Evolutionary conservation across 768 basidiomycete genomes (phyloP).

Genomic region (Suillus ampliporus): DNA sequence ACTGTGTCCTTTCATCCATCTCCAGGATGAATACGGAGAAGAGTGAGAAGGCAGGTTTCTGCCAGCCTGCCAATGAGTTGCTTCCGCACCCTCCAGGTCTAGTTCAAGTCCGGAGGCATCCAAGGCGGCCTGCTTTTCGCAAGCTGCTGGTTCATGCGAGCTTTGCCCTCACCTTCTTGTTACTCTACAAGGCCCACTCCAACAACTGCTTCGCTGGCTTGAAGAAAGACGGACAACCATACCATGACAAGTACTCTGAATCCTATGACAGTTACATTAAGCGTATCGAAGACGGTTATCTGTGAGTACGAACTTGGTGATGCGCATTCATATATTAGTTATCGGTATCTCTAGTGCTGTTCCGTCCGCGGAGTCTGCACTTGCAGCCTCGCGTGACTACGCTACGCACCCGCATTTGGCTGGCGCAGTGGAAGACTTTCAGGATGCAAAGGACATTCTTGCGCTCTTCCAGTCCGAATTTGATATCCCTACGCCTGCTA

Average conservation of each 20-base stretch:
- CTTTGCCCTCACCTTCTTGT: conserved; percentile 12
- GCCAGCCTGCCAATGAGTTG: conserved; percentile 10
- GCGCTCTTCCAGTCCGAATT: conserved; percentile 71
- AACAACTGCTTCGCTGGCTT: conserved; percentile 7
- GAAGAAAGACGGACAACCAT: conserved; percentile 9
- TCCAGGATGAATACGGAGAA: too few species aligned
- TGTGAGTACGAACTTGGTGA: conserved; percentile 32
- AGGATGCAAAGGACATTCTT: conserved; percentile 71
- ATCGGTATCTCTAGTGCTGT: conserved; percentile 46
- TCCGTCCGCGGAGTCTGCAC: conserved; percentile 62
- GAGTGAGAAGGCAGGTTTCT: conserved; percentile 9
- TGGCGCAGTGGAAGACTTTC: conserved; percentile 63
- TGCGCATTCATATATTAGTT: background rate
- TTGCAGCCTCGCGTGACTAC: conserved; percentile 59
- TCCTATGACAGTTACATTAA: conserved; percentile 21
- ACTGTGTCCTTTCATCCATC: too few species aligned
- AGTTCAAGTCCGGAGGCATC: conserved; percentile 2
- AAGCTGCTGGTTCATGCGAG: conserved; percentile 14
- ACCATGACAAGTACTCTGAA: background rate
- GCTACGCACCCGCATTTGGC: conserved; percentile 77
- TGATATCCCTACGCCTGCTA: conserved; percentile 47
- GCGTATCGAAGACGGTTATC: conserved; percentile 37
- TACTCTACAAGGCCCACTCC: conserved; percentile 17
- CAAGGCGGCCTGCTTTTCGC: conserved; percentile 10
- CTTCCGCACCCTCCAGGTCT: conserved; percentile 18